Percentiles rank a stretch among this genome's conserved stretches.
Evolutionary conservation across 2,329 filamentous ascomycete species (phyloP).

Genomic region (Colletotrichum sp.): DNA sequence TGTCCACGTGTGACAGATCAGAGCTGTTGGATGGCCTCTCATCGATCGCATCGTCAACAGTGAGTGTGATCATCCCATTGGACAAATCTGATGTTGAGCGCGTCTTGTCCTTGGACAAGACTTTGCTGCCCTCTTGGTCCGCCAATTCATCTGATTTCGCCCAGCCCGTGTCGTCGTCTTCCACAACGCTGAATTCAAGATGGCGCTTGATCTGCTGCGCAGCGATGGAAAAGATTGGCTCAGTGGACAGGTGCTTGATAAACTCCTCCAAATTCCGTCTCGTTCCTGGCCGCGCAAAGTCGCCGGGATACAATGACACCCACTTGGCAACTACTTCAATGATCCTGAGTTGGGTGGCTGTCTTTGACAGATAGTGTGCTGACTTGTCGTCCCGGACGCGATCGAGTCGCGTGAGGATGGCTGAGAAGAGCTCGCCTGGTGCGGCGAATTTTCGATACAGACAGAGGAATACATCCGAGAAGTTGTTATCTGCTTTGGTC

Average conservation of each 20-base stretch:
- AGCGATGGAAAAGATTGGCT: conserved; percentile 83
- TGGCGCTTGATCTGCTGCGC: conserved; percentile 85
- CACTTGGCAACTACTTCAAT: conserved; percentile 87
- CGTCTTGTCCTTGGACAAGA: conserved; percentile 32
- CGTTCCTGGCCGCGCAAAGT: conserved; percentile 83
- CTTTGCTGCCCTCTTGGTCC: conserved; percentile 37
- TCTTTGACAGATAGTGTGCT: conserved; percentile 75
- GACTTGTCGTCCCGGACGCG: conserved; percentile 68
- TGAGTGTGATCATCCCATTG: conserved; percentile 52
- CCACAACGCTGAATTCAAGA: conserved; percentile 72
- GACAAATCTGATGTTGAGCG: conserved; percentile 37
- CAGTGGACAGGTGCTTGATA: conserved; percentile 73
- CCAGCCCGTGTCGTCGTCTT: conserved; percentile 95
- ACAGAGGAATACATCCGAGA: conserved; percentile 86
- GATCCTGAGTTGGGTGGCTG: conserved; percentile 81
- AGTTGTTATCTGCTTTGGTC: conserved; percentile 88
- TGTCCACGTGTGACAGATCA: conserved; percentile 43
- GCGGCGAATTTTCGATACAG: conserved; percentile 93
- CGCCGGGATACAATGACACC: conserved; percentile 88
- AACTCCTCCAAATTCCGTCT: conserved; percentile 77
- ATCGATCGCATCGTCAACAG: conserved; percentile 50
- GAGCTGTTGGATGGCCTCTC: conserved; percentile 52
- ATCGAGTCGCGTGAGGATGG: conserved; percentile 80
- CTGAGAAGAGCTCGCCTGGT: conserved; percentile 76
- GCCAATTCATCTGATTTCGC: conserved; percentile 73